Base-by-base conservation (phyloP, 23 red algal genomes). In the Gracilariopsis chorda region DNA sequence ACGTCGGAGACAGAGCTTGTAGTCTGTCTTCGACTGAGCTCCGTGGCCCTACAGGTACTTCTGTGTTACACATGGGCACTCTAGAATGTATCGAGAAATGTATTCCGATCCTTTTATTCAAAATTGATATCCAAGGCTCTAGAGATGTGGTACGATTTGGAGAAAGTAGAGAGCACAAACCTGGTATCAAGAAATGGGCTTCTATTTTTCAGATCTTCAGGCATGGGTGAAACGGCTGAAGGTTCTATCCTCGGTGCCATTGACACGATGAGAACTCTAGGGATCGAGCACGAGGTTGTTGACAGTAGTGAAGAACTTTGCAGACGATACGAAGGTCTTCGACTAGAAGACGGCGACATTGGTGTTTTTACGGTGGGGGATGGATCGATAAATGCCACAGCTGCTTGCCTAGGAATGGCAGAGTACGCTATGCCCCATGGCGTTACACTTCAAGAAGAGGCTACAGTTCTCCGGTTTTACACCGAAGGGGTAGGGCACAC, bases 151-250 rank as follows among this genome's bases (percentile, higher is more conserved):
- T 16, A 55, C n/a, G 49, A 55, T 16, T 55, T 55, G 49, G 16
- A 55, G 49, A n/a, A 55, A 16, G n/a, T 55, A n/a, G 14, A 14
- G 14, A n/a, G 49, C 49, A 55, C 49, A 16, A 55, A 55, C 16
- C n/a, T 55, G 49, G 16, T 55, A 55, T 55, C 49, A 19, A 41
- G 33, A 45, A 77, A 77, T 51, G 70, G 70, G 20, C 70, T 77
- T 4, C 35, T 77, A n/a, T 47, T 77, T 47, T 77, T 77, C 46
- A 39, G 70, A 3, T 77, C 70, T 49, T 77, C 70, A 4, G 70
- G 37, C 39, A 47, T 17, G 12, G 70, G 36, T 17, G 70, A 77
- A 24, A 47, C 70, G 16, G 70, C 70, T 49, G 70, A 77, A 47
- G 70, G 70, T 7, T 47, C 70, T 24, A 47, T 47, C 30, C 70